Evolutionary conservation across 176 grass and related monocot genomes (phyloP).

Genomic region (Carex scoparia): DNA sequence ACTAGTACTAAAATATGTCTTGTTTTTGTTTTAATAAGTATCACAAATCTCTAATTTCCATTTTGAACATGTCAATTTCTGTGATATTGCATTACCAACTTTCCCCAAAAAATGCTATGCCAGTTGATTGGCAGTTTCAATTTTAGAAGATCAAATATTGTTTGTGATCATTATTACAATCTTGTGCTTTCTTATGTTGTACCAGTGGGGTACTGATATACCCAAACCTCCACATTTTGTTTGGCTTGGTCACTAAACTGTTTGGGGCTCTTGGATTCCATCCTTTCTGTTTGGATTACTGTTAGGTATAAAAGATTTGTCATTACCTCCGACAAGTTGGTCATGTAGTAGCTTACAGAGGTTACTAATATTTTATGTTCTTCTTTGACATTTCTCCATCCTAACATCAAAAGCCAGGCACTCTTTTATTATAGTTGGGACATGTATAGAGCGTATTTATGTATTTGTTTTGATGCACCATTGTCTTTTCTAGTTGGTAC

Average conservation of each 20-base stretch:
- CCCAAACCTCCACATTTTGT: not conserved
- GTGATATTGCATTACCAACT: not conserved
- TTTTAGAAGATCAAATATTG: constrained; percentile 2
- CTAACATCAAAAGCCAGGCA: not conserved
- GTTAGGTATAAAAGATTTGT: not conserved
- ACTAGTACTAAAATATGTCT: not conserved
- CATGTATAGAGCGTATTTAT: not conserved
- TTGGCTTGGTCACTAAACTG: not conserved
- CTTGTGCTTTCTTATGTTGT: not conserved
- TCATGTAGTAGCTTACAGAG: not conserved
- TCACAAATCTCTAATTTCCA: not conserved
- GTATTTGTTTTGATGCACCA: not conserved
- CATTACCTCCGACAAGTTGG: not conserved
- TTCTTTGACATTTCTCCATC: not conserved
- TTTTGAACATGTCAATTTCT: not conserved
- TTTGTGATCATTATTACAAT: not conserved
- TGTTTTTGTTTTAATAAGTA: not conserved
- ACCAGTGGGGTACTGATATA: not conserved
- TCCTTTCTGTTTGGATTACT: not conserved
- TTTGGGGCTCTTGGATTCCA: not conserved
- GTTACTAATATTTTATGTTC: not conserved
- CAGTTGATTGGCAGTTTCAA: not conserved
- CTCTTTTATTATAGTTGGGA: not conserved
- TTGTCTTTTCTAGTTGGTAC: not conserved
- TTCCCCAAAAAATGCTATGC: not conserved